phyloP scores from a whole-genome alignment of 164 flowering plant species.

The Aristolochia californica region DNA sequence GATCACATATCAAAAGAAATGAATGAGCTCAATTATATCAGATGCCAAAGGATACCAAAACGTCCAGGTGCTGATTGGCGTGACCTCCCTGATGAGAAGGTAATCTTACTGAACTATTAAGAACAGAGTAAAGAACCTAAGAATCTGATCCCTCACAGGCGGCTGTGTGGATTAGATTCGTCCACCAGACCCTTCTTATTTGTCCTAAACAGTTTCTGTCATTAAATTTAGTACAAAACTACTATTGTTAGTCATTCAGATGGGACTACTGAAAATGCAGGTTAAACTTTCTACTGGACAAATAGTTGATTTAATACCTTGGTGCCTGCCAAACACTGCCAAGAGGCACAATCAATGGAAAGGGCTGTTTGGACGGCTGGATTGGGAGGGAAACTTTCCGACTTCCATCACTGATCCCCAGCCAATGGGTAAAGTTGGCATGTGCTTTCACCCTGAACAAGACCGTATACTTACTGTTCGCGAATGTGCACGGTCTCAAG shows the following conservation, averaged over 20 bases:
- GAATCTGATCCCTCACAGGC: too few species aligned
- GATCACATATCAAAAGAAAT: constrained; percentile 94
- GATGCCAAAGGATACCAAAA: constrained; percentile 78
- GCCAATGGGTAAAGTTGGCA: constrained; percentile 96
- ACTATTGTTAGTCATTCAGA: neutral
- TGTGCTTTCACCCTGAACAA: constrained; percentile 96
- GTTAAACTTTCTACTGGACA: constrained; percentile 67
- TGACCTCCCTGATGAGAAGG: constrained; percentile 88
- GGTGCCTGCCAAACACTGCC: constrained; percentile 94
- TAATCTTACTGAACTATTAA: constrained; percentile 6
- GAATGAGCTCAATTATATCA: constrained; percentile 72
- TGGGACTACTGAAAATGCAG: constrained; percentile 21
- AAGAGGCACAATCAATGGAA: constrained; percentile 91
- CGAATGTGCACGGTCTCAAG: constrained; percentile 93
- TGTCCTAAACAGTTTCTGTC: too few species aligned
- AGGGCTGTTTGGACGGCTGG: constrained; percentile 87
- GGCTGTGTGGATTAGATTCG: neutral
- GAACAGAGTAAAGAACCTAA: too few species aligned
- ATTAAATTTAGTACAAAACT: neutral
- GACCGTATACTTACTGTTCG: constrained; percentile 89
- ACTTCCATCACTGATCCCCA: constrained; percentile 93
- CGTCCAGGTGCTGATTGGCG: constrained; percentile 96
- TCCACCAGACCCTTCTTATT: neutral
- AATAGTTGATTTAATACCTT: constrained; percentile 78
- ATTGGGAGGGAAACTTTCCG: constrained; percentile 96